Percentiles rank a stretch among this genome's conserved stretches.
These are phyloP conservation scores for Rhododendron ovatum DNA, from an alignment of 148 eudicot species.

Conservation along the genomic window DNA sequence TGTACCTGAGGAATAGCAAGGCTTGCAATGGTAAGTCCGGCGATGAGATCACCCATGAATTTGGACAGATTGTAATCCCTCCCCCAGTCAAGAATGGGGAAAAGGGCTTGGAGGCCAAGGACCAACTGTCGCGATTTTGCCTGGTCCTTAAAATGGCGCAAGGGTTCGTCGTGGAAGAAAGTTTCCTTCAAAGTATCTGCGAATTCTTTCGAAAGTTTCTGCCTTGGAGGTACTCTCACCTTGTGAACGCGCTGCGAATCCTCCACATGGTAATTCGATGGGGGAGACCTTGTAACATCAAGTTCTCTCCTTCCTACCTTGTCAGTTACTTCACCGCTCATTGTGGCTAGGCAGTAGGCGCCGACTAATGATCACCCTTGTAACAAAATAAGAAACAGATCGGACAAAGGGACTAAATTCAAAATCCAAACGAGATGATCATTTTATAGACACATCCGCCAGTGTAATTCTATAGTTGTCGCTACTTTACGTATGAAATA, in stretches of 20 bases:
- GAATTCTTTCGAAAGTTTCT: conserved; percentile 40
- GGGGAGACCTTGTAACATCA: background rate
- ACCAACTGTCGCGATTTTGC: conserved; percentile 33
- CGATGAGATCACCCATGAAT: conserved; percentile 62
- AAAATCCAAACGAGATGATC: background rate
- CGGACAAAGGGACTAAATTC: background rate
- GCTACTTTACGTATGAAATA: background rate
- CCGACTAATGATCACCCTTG: background rate
- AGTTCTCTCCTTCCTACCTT: background rate
- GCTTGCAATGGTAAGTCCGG: conserved; percentile 91
- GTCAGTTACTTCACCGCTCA: conserved; percentile 8
- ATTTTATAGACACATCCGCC: background rate
- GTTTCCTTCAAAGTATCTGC: conserved; percentile 45
- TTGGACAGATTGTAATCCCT: conserved; percentile 48
- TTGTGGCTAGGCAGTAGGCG: background rate
- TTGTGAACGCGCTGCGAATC: conserved; percentile 38
- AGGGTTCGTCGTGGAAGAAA: conserved; percentile 72
- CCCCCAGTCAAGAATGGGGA: conserved; percentile 87
- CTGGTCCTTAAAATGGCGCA: conserved; percentile 59
- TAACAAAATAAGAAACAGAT: background rate
- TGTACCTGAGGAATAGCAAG: conserved; percentile 88
- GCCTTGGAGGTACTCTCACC: conserved; percentile 57
- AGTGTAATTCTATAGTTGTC: background rate
- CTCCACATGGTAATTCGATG: conserved; percentile 12
- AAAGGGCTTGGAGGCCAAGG: conserved; percentile 53